Conservation (phyloP, 2,329 filamentous ascomycete genomes). For the Cadophora sp. region DNA sequence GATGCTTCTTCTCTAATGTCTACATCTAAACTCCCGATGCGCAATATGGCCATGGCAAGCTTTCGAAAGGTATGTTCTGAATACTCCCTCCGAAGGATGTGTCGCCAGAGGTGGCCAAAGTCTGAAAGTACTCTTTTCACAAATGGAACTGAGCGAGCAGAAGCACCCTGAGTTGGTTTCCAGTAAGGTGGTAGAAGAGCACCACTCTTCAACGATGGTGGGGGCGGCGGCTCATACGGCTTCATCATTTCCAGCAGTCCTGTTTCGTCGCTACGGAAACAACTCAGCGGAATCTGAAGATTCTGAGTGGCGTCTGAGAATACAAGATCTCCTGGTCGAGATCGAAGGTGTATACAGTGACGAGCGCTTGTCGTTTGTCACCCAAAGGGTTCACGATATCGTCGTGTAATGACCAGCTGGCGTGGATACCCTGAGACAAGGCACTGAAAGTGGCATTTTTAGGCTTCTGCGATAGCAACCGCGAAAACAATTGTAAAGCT, state of each 20-base stretch:
- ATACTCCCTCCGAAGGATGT: slow-evolving; percentile 3
- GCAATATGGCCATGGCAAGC: neutral
- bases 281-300: neutral
- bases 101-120: neutral
- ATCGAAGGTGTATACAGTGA: slow-evolving; percentile 1
- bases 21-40: neutral
- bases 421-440: neutral
- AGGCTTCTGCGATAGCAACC: neutral
- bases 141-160: neutral
- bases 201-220: neutral
- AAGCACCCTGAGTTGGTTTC: neutral
- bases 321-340: neutral
- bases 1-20: neutral
- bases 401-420: slow-evolving; percentile 1
- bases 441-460: slow-evolving; percentile 1
- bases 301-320: neutral
- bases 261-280: neutral
- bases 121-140: slow-evolving; percentile 3
- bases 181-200: neutral
- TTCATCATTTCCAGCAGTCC: neutral
- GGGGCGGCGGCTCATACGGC: neutral
- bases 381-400: neutral
- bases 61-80: neutral
- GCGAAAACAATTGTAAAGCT: neutral
- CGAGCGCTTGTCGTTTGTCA: neutral